These are phyloP conservation scores for Triangularia verruculosa DNA, from an alignment of 2,329 filamentous ascomycete species.

Conservation along the genomic window DNA sequence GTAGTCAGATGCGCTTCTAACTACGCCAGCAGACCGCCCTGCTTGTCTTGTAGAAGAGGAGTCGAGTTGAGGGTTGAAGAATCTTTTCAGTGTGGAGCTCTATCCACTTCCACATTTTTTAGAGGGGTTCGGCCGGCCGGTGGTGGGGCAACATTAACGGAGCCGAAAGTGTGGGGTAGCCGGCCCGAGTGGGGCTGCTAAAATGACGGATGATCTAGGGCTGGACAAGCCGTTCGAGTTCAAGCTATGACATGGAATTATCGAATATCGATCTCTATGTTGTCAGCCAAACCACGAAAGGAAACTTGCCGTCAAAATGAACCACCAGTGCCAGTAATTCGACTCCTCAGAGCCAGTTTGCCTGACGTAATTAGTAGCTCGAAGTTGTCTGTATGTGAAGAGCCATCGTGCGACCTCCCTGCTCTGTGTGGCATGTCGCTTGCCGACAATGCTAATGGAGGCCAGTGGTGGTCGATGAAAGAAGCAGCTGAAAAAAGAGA, in stretches of 20 bases:
- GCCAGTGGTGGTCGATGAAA: neutral
- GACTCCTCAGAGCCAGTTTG: neutral
- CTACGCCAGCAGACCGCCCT: constrained; percentile 21
- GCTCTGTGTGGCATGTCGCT: neutral
- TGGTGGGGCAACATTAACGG: neutral
- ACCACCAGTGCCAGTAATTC: neutral
- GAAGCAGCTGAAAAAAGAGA: neutral
- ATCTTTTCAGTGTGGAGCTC: neutral
- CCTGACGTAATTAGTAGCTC: too few species aligned
- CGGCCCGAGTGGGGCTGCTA: neutral
- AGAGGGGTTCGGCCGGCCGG: neutral
- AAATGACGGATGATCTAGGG: neutral
- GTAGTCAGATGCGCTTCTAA: constrained; percentile 25
- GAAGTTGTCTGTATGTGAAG: neutral
- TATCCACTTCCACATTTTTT: neutral
- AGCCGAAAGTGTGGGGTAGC: neutral
- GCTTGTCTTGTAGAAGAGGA: constrained; percentile 8
- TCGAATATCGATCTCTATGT: neutral
- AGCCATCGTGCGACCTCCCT: neutral
- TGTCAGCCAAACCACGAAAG: neutral
- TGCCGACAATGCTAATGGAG: neutral
- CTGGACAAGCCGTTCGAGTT: neutral
- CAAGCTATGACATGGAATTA: neutral
- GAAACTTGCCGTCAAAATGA: neutral
- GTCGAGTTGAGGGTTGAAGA: neutral